These are phyloP conservation scores for Furcasterigmium sp. DNA, from an alignment of 2,329 filamentous ascomycete species.

Conservation along the genomic window DNA sequence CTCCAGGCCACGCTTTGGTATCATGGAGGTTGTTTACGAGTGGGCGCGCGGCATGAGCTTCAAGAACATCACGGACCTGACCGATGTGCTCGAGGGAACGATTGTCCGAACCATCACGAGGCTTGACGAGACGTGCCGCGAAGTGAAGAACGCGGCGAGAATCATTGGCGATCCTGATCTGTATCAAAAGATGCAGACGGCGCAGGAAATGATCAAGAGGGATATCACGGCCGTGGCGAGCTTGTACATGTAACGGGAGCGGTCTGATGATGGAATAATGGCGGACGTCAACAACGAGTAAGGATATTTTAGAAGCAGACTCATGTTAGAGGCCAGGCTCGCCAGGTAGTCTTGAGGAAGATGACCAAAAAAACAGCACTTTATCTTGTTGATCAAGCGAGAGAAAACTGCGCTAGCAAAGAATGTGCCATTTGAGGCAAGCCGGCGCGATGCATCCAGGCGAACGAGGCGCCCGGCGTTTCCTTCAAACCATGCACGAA, in stretches of 20 bases:
- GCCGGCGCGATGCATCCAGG: neutral
- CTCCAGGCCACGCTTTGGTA: conserved; percentile 78
- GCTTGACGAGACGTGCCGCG: conserved; percentile 90
- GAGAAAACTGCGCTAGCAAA: neutral
- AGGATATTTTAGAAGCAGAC: too few relatives aligned
- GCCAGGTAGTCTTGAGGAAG: too few relatives aligned
- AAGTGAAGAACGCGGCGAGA: conserved; percentile 94
- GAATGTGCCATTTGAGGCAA: neutral
- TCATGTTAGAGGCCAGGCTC: too few relatives aligned
- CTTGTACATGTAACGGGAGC: conserved; percentile 66
- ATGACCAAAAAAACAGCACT: too few relatives aligned
- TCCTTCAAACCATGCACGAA: too few relatives aligned
- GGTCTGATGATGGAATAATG: neutral
- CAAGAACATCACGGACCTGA: conserved; percentile 93
- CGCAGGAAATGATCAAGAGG: conserved; percentile 95
- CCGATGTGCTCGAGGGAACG: conserved; percentile 93
- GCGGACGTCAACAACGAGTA: neutral
- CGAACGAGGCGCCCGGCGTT: too few relatives aligned
- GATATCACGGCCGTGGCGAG: conserved; percentile 89
- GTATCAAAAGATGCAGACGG: conserved; percentile 94
- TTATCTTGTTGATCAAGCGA: neutral
- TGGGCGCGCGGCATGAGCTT: conserved; percentile 98
- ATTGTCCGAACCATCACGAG: conserved; percentile 94
- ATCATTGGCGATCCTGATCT: conserved; percentile 91
- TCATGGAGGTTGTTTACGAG: conserved; percentile 97